Evolutionary conservation across 257 asterid species (phyloP), one percentile per base, ranked within the genome.

Genomic region (Eucommia ulmoides): DNA sequence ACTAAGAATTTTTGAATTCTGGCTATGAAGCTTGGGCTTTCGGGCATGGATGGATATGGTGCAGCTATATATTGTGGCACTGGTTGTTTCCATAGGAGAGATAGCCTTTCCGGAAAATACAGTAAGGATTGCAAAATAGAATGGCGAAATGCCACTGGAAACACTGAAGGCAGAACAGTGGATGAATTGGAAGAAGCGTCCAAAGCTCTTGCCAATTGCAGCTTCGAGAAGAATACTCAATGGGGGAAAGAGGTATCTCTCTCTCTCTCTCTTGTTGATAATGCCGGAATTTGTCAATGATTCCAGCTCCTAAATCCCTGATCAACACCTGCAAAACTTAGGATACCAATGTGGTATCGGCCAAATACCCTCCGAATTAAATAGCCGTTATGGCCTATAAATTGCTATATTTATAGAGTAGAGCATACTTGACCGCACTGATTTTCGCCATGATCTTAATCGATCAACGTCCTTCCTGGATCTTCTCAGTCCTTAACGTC

Each of bases 211-310:
- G 84, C 82, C 22, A 56, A 55, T 56, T 81, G 97, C 62, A 68
- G 71, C 70, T 79, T 69, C 42, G 95, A 83, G 67, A 73, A 73
- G 47, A 91, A 62, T 21, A 81, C 84, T 45, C 77, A 58, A 7
- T 82, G 96, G 96, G 96, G 94, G n/a, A 80, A 82, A 42, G 74
- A 80, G 84, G 92, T 82, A 20, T 12, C 15, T 59, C 19, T 59
- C 41, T 22, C 18, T 53, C 22, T 48, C 22, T 41, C 20, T 21
- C 46, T 19, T 19, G 1, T 16, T 1, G 9, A 1, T 21, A 1
- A 1, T 21, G 15, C 48, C n/a, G n/a, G n/a, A n/a, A n/a, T n/a
- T n/a, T n/a, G n/a, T n/a, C n/a, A n/a, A n/a, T n/a, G n/a, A n/a
- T n/a, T n/a, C n/a, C n/a, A n/a, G n/a, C n/a, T n/a, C n/a, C n/a